Base-by-base conservation (phyloP, 2,329 filamentous ascomycete species). In the Onygenales sp. region DNA sequence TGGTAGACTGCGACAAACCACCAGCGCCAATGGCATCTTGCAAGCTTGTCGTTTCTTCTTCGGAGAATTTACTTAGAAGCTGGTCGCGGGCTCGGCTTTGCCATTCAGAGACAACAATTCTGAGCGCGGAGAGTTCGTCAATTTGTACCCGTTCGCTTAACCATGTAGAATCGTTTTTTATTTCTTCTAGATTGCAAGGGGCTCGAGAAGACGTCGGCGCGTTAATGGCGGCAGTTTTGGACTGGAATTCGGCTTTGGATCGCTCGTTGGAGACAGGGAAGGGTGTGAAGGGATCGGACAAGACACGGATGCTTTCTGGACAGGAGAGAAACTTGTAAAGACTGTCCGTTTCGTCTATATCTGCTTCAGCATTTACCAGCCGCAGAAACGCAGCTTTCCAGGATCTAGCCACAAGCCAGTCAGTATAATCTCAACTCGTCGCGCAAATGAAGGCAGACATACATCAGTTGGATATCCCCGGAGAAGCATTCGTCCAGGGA, bases 151-250 rank as follows among this genome's bases (percentile, higher is more conserved):
- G 82, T 62, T 86, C 82, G 69, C 88, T 91, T 57, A 98, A 75
- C 90, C 91, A 97, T 60, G 86, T 67, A 36, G 89, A 81, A 73
- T 97, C 91, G 46, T 82, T 81, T 72, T 95, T 95, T 67, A 97
- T 82, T 63, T 86, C 75, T 40, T 86, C 83, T 59, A 95, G 76
- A 63, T 91, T 82, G 65, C 86, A 88, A 53, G 81, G 80, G 42
- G 81, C 79, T 61, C 81, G 82, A 10, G 81, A 74, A 4, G 81
- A 81, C 14, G 86, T 83, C 1, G 88, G 82, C 48, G 90, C 82
- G 66, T 95, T 86, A 56, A 96, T 94, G 4, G 90, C 87, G 21
- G 90, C 87, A 0, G 88, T 95, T 69, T 85, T 90, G 17, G 87
- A 87, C 56, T 94, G 87, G 65, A 94, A 94, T 14, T 81, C 79